Base-by-base conservation (phyloP, 805 yeast genomes). In the Tetrapisispora namnaoensis region DNA sequence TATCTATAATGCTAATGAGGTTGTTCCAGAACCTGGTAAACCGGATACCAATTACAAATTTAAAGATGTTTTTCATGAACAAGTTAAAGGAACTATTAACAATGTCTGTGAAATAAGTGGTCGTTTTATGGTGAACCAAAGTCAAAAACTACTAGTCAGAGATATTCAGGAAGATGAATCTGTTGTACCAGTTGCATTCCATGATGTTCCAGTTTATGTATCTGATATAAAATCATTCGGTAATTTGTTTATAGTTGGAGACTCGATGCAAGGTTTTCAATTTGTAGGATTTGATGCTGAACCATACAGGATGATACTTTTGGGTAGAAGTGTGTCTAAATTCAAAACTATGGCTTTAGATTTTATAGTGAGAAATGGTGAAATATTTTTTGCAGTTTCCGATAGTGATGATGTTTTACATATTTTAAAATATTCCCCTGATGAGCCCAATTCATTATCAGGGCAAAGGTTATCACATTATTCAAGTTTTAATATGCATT, bases 211-310 rank as follows among this genome's bases (percentile, higher is more conserved):
- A 1, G 78, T 89, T 0, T 87, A 79, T 63, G 79, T 87, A 2
- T 73, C 84, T 7, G 95, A 86, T 54, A 76, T 87, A 16, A 90
- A 90, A 66, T 75, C 89, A 54, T 79, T 88, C 62, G 90, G 95
- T 37, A 87, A 90, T 62, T 68, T 91, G 57, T 62, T 91, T n/a
- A 58, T 89, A 1, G 66, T 89, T 17, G 95, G 95, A 18, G 99
- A 93, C 65, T 71, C 86, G 0, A 73, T 80, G 66, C 83, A 86
- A 56, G 70, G 69, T 4, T 72, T 87, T 4, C 80, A 89, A 71
- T 72, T 93, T 49, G 80, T 82, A 28, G 97, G 97, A 1, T 90
- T 89, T 67, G 95, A 89, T 63, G 91, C 95, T 2, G 96, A 91
- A 58, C 99, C 99, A 0, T 90, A 86, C 63, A 71, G 96, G 54